Percentiles rank a stretch among this genome's conserved stretches.
Conservation (phyloP, 495 filamentous ascomycete genomes). For the Penicillium crystallinum region DNA sequence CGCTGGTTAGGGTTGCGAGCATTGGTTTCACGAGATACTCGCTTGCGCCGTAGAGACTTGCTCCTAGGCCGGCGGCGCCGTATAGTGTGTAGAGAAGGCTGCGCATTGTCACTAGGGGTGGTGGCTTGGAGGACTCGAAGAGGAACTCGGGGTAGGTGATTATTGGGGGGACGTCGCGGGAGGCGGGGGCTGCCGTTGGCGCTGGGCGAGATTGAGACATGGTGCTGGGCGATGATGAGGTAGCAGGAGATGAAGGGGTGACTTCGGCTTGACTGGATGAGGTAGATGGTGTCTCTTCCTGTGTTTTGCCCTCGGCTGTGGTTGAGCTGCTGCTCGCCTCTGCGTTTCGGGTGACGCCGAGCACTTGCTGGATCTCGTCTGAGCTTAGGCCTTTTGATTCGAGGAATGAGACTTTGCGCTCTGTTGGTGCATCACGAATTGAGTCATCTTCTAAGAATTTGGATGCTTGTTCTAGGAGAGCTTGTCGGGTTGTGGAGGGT, state of each 20-base stretch:
- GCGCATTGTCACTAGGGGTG: slow-evolving; percentile 71
- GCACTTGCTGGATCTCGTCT: slow-evolving; percentile 62
- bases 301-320: slow-evolving; percentile 15
- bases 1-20: slow-evolving; percentile 63
- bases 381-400: slow-evolving; percentile 69
- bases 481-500: slow-evolving; percentile 25
- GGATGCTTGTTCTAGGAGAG: slow-evolving; percentile 63
- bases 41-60: slow-evolving; percentile 72
- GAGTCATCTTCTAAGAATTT: slow-evolving; percentile 75
- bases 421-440: slow-evolving; percentile 63
- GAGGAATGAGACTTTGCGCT: slow-evolving; percentile 73
- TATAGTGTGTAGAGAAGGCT: slow-evolving; percentile 76
- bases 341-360: slow-evolving; percentile 46
- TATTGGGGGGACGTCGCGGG: slow-evolving; percentile 69
- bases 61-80: slow-evolving; percentile 62
- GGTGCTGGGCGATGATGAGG: slow-evolving; percentile 7
- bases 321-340: slow-evolving; percentile 23
- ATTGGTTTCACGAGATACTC: slow-evolving; percentile 81
- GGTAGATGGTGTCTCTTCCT: slow-evolving; percentile 14
- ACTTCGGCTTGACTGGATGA: slow-evolving; percentile 12
- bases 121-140: slow-evolving; percentile 54
- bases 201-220: slow-evolving; percentile 16
- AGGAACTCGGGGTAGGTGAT: slow-evolving; percentile 98
- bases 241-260: slow-evolving; percentile 12
- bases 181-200: slow-evolving; percentile 14